Evolutionary conservation across 495 filamentous ascomycete genomes (phyloP).

Genomic region (Penicillium steckii): DNA sequence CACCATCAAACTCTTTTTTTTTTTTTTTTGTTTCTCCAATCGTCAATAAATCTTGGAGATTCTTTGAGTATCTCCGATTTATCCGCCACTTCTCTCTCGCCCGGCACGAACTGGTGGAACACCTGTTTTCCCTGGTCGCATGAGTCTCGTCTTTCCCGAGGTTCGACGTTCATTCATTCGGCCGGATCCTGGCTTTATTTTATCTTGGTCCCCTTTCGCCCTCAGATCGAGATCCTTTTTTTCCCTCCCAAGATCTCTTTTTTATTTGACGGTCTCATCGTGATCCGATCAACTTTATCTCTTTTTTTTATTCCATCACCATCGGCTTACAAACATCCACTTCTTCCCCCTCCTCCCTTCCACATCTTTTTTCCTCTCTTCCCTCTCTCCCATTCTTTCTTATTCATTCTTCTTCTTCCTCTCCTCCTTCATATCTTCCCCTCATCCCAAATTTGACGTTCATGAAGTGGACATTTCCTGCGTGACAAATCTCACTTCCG

Average conservation of each 20-base stretch:
- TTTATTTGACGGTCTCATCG: not conserved
- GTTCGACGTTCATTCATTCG: slow-evolving; percentile 6
- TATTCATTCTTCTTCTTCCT: too few species aligned
- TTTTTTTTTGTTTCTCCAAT: not conserved
- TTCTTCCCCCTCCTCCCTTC: not conserved
- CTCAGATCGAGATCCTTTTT: not conserved
- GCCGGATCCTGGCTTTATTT: slow-evolving; percentile 13
- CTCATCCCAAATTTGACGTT: not conserved
- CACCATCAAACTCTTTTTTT: slow-evolving; percentile 2
- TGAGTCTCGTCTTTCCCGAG: slow-evolving; percentile 8
- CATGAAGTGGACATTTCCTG: slow-evolving; percentile 14
- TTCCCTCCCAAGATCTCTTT: not conserved
- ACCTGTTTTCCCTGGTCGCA: slow-evolving; percentile 14
- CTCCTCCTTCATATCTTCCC: not conserved
- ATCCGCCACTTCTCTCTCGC: slow-evolving; percentile 14
- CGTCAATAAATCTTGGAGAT: slow-evolving; percentile 10
- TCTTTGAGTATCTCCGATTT: slow-evolving; percentile 11
- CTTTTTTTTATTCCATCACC: not conserved
- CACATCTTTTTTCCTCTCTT: too few species aligned
- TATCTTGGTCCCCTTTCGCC: not conserved
- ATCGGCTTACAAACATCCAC: not conserved
- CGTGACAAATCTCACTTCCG: slow-evolving; percentile 6
- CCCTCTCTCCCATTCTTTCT: not conserved
- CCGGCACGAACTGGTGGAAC: slow-evolving; percentile 21
- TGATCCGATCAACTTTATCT: not conserved